Conservation (phyloP, 441 rosid species). For the Syzygium malaccense region DNA sequence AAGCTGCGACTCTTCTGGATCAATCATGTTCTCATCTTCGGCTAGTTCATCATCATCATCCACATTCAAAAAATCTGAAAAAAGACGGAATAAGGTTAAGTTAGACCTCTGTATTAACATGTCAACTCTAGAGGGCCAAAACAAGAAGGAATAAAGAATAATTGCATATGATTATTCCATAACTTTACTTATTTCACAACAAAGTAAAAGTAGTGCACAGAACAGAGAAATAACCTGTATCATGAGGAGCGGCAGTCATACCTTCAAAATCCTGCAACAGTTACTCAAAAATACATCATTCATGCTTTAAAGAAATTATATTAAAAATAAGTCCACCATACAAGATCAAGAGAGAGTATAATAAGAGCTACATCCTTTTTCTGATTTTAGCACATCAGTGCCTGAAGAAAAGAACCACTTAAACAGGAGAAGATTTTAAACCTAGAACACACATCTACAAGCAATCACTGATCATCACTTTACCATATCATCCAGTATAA, state of each 20-base stretch:
- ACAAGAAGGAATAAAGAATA: background rate
- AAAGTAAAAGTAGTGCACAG: slow-evolving; percentile 3
- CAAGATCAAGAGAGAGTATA: background rate
- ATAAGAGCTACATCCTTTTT: background rate
- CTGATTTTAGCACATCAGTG: background rate
- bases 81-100: slow-evolving; percentile 6
- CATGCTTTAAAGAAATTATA: background rate
- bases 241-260: slow-evolving; percentile 32
- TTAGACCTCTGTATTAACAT: background rate
- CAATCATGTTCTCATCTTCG: slow-evolving; percentile 47
- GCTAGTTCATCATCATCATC: slow-evolving; percentile 80
- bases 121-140: slow-evolving; percentile 5
- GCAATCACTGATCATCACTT: background rate
- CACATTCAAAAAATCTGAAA: slow-evolving; percentile 76
- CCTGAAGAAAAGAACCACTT: background rate
- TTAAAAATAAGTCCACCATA: background rate
- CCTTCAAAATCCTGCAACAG: slow-evolving; percentile 62
- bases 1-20: slow-evolving; percentile 54
- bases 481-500: background rate
- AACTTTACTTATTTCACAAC: background rate
- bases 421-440: background rate
- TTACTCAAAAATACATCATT: background rate
- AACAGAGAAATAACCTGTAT: slow-evolving; percentile 57
- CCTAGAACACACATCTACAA: background rate
- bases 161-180: background rate